A percentile compares a stretch with the other conserved stretches of the same genome.
phyloP scores from a whole-genome alignment of 768 basidiomycete species.

The Coprinopsis cinerea region DNA sequence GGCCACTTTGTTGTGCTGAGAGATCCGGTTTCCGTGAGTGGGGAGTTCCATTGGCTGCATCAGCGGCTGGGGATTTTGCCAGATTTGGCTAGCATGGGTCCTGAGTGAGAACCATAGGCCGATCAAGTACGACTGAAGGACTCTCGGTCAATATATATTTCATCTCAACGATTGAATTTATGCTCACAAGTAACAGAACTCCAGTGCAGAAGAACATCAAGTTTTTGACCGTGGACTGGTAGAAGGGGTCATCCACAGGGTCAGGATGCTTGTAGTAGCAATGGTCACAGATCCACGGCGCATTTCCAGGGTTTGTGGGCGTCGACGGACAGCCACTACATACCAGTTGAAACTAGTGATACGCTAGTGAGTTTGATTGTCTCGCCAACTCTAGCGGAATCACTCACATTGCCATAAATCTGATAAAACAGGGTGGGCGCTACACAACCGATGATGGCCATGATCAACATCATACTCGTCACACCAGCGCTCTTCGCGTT shows the following conservation, averaged over 20 bases:
- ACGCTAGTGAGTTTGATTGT: conserved; percentile 7
- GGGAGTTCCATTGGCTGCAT: conserved; percentile 62
- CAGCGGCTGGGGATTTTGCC: conserved; percentile 93
- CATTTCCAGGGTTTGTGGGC: conserved; percentile 31
- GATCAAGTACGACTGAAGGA: conserved; percentile 84
- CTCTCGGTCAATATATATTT: too few relatives aligned
- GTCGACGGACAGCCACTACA: conserved; percentile 72
- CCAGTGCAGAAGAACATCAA: conserved; percentile 94
- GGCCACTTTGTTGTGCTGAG: conserved; percentile 57
- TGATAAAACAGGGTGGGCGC: conserved; percentile 97
- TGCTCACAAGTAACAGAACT: conserved; percentile 82
- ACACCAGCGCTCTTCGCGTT: conserved; percentile 99
- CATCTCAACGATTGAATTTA: conserved; percentile 4
- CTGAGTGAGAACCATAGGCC: conserved; percentile 98
- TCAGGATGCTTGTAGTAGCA: conserved; percentile 96
- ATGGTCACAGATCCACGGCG: conserved; percentile 81
- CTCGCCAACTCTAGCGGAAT: conserved; percentile 4
- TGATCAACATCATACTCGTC: conserved; percentile 98
- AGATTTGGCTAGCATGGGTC: conserved; percentile 97
- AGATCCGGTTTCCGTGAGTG: conserved; percentile 44
- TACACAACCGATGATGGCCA: conserved; percentile 97
- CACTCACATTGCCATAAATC: conserved; percentile 88
- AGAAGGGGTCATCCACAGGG: conserved; percentile 91
- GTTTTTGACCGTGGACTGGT: conserved; percentile 90
- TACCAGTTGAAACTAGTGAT: conserved; percentile 74